Conservation (phyloP, 2,329 filamentous ascomycete genomes). For the Ascocoryne sarcoides region DNA sequence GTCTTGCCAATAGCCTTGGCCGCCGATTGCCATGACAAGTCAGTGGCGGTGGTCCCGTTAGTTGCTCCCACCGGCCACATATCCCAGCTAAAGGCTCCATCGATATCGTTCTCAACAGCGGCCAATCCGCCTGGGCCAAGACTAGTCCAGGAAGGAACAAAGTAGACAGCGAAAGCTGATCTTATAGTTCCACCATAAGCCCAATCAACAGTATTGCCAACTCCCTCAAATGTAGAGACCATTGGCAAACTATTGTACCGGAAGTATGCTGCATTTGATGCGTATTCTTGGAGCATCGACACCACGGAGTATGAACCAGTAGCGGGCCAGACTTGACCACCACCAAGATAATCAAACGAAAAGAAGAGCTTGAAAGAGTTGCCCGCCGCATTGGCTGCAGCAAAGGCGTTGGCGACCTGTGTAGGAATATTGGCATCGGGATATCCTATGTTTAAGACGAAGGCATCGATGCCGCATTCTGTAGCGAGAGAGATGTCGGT, state of each 20-base stretch:
- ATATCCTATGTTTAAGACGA: constrained; percentile 29
- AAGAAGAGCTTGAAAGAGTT: constrained; percentile 28
- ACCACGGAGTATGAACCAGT: constrained; percentile 19
- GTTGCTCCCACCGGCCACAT: constrained; percentile 33
- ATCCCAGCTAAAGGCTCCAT: constrained; percentile 35
- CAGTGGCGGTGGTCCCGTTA: constrained; percentile 31
- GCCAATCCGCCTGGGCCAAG: constrained; percentile 28
- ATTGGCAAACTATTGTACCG: constrained; percentile 33
- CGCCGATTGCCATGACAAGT: constrained; percentile 33
- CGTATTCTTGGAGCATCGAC: constrained; percentile 26
- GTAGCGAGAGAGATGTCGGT: constrained; percentile 28
- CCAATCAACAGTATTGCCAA: constrained; percentile 35
- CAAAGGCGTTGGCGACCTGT: constrained; percentile 29
- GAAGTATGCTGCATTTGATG: constrained; percentile 29
- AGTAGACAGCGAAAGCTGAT: constrained; percentile 28
- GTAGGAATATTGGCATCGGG: constrained; percentile 26
- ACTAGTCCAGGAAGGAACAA: constrained; percentile 40
- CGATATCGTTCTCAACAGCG: constrained; percentile 25
- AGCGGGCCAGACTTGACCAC: constrained; percentile 21
- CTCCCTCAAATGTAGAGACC: constrained; percentile 45
- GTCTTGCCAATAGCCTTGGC: constrained; percentile 29
- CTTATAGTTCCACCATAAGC: constrained; percentile 30
- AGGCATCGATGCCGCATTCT: constrained; percentile 32
- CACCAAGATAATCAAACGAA: constrained; percentile 29
- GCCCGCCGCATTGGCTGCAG: constrained; percentile 25